These are phyloP conservation scores for Cercospora berteroae DNA, from an alignment of 2,329 filamentous ascomycete genomes.

Conservation along the genomic window DNA sequence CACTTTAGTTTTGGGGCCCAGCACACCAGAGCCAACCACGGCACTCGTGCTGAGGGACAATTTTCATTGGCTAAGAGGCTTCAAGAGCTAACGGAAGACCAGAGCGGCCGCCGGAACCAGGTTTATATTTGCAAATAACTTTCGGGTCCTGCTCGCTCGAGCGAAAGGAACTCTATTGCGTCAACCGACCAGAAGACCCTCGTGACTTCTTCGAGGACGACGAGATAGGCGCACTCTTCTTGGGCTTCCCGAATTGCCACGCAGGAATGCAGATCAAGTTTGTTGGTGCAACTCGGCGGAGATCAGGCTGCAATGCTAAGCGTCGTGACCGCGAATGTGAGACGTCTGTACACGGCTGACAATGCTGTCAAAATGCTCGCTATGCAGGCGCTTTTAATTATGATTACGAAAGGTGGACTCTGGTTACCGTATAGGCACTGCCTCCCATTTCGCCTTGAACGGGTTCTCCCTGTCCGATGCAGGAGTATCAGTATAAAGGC, in stretches of 20 bases:
- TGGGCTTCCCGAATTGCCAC: background rate
- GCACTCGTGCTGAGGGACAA: background rate
- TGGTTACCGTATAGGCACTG: constrained; percentile 18
- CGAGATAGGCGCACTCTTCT: background rate
- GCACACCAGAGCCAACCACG: background rate
- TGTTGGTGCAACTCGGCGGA: background rate
- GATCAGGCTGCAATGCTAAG: background rate
- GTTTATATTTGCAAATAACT: constrained; percentile 9
- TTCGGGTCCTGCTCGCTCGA: background rate
- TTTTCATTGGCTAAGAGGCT: background rate
- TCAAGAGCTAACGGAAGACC: background rate
- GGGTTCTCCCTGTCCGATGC: constrained; percentile 23
- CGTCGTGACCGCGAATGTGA: background rate
- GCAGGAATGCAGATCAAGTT: background rate
- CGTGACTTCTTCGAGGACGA: background rate
- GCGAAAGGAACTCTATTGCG: background rate
- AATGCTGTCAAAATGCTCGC: background rate
- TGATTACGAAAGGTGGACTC: background rate
- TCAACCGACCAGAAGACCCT: background rate
- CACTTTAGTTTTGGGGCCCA: background rate
- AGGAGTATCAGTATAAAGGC: constrained; percentile 27
- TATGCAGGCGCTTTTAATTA: background rate
- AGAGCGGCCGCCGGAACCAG: constrained; percentile 1
- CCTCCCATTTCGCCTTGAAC: constrained; percentile 27
- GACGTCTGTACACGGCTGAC: background rate